Base-by-base conservation (phyloP, 2,329 filamentous ascomycete species). In the Xylaria sp. region DNA sequence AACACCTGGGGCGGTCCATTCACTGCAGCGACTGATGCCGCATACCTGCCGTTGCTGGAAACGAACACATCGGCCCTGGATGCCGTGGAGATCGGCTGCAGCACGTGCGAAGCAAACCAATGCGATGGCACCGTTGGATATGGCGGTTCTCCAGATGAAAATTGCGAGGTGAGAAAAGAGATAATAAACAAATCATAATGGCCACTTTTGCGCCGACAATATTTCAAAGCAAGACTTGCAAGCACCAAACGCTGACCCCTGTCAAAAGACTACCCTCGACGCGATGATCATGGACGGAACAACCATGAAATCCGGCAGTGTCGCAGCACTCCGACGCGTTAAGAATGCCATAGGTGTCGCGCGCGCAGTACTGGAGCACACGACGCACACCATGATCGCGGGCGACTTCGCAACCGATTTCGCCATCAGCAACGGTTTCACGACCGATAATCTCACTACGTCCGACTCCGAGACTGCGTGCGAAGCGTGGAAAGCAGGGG, bases 281-380 rank as follows among this genome's bases (percentile, higher is more conserved):
- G 81, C 81, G n/a, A 76, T 84, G 74, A 76, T 84, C 69, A 83
- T 83, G 77, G 81, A 84, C 67, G 81, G 81, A 34, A 71, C 69
- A 0, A 79, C 74, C n/a, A 75, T 84, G 72, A 80, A 82, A 13
- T 75, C 76, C 0, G 81, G 81, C 48, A 80, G 80, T 4, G 81
- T 84, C 4, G 81, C 80, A 0, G 78, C 74, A 0, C 70, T 84
- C 18, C 76, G 80, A 4, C 75, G 80, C 44, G 69, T 83, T 18
- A 74, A 71, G 46, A 72, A 80, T 61, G 81, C 80, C 48, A 74
- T 82, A 9, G 73, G 75, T 16, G 80, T 83, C 0, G 81, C 81
- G 3, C 72, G 80, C 0, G 73, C 73, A 46, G 80, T 84, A 35
- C 72, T 83, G 0, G 76, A 82, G 57, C 73, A 80, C 59, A 83